Percentiles rank a stretch among this genome's conserved stretches.
These are phyloP conservation scores for Scolecobasidium constrictum DNA, from an alignment of 2,329 filamentous ascomycete genomes.

Conservation along the genomic window DNA sequence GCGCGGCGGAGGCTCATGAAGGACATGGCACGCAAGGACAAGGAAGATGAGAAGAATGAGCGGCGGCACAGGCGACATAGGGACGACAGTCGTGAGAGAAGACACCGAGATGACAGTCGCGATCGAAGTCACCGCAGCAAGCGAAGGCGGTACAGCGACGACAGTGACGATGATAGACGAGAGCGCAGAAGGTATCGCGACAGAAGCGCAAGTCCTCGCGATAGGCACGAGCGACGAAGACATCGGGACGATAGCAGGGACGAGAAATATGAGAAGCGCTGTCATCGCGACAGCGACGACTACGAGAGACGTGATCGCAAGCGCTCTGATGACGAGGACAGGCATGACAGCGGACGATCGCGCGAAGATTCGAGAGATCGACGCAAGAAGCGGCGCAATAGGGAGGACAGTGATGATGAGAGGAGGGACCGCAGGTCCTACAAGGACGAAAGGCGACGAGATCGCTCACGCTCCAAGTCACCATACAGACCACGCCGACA, in stretches of 20 bases:
- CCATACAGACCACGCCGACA: conserved; percentile 4
- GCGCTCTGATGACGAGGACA: conserved; percentile 1
- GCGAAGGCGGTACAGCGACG: conserved; percentile 10
- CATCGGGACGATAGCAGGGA: neutral
- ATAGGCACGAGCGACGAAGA: neutral
- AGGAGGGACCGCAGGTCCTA: conserved; percentile 11
- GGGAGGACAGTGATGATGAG: conserved; percentile 7
- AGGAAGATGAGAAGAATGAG: conserved; percentile 23
- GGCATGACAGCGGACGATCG: conserved; percentile 12
- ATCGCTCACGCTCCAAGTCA: conserved; percentile 9
- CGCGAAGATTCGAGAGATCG: conserved; percentile 12
- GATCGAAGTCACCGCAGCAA: conserved; percentile 17
- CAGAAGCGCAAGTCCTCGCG: neutral
- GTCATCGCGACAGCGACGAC: conserved; percentile 19
- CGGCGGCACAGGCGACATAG: conserved; percentile 26
- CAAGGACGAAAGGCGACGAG: conserved; percentile 15
- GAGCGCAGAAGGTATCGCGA: conserved; percentile 9
- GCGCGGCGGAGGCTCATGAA: conserved; percentile 43
- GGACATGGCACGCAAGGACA: conserved; percentile 52
- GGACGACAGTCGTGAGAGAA: conserved; percentile 23
- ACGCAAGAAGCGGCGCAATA: neutral
- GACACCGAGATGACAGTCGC: conserved; percentile 24
- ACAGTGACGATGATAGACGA: conserved; percentile 21
- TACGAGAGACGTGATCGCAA: conserved; percentile 8
- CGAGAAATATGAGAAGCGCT: conserved; percentile 37